These are phyloP conservation scores for Aspergillus sp. DNA, from an alignment of 2,329 filamentous ascomycete genomes.

Conservation along the genomic window DNA sequence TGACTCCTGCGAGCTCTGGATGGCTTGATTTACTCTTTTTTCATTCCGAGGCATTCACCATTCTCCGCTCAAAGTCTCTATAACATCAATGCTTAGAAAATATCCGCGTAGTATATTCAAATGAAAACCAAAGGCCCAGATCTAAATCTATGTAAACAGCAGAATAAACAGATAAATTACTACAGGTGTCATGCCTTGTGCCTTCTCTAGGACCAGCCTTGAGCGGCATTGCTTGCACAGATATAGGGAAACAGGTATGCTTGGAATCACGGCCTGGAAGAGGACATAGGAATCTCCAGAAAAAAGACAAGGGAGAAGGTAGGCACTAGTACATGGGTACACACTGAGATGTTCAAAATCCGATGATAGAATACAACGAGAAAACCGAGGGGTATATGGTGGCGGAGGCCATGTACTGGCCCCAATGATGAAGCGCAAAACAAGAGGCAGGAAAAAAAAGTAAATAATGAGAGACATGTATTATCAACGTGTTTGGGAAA, in stretches of 20 bases:
- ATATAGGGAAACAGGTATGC: background rate
- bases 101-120: background rate
- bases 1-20: background rate
- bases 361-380: constrained; percentile 13
- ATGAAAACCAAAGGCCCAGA: constrained; percentile 1
- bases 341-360: constrained; percentile 6
- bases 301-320: background rate
- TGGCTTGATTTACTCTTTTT: background rate
- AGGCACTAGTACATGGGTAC: constrained; percentile 1
- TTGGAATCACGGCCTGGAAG: too few relatives aligned
- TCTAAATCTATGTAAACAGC: constrained; percentile 13
- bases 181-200: constrained; percentile 10
- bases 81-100: background rate
- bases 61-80: background rate
- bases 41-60: background rate
- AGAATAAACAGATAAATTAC: constrained; percentile 5
- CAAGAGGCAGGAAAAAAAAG: constrained; percentile 1
- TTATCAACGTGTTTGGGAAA: background rate
- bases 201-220: constrained; percentile 15
- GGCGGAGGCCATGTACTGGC: background rate
- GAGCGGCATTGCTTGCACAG: background rate
- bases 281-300: constrained; percentile 7
- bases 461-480: constrained; percentile 2
- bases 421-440: background rate
- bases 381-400: constrained; percentile 5